Evolutionary conservation across 441 rosid species (phyloP).

Genomic region (Pelargonium myrrhifolium): DNA sequence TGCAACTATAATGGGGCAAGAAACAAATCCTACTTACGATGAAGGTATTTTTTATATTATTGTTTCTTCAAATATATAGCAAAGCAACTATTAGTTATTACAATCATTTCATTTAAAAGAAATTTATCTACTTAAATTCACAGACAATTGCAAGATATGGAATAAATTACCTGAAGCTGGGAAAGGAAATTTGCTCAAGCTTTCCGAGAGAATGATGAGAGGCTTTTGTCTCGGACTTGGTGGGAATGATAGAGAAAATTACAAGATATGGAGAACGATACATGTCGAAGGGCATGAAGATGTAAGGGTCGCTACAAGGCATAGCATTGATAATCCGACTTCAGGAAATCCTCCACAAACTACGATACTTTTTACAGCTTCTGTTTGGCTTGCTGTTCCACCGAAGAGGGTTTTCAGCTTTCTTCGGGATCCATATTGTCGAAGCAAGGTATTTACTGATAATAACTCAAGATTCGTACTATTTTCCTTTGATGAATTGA

Average conservation of each 20-base stretch:
- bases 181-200: conserved; percentile 30
- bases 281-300: conserved; percentile 23
- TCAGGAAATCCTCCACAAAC: conserved; percentile 9
- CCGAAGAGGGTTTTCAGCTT: conserved; percentile 30
- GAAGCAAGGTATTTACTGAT: conserved; percentile 33
- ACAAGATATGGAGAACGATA: conserved; percentile 30
- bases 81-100: neutral
- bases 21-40: neutral
- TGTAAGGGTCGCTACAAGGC: conserved; percentile 25
- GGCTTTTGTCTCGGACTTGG: conserved; percentile 26
- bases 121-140: too few relatives aligned
- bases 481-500: neutral
- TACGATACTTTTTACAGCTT: conserved; percentile 30
- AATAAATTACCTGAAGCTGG: conserved; percentile 20
- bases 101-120: neutral
- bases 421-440: conserved; percentile 22
- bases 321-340: conserved; percentile 1
- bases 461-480: neutral
- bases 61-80: neutral
- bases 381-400: conserved; percentile 28
- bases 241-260: conserved; percentile 16
- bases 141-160: neutral
- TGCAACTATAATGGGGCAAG: conserved; percentile 15
- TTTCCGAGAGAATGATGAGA: conserved; percentile 36
- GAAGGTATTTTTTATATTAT: conserved; percentile 21